phyloP scores from a whole-genome alignment of 1,284 basidiomycete genomes.

The Heterobasidion parviporum region DNA sequence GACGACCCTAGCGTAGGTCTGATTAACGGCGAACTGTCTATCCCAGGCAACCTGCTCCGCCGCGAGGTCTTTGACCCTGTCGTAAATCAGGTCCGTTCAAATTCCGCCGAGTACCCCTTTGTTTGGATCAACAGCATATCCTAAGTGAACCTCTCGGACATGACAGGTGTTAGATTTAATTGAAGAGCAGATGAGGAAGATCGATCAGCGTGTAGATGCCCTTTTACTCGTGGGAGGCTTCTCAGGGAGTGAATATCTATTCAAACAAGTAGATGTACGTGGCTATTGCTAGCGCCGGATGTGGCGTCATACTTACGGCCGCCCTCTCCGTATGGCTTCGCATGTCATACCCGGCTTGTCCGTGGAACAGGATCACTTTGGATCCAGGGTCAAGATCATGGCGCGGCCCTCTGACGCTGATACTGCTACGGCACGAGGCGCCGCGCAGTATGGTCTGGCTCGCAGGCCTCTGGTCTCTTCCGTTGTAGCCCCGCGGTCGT shows the following conservation, averaged over 20 bases:
- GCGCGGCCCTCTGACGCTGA: constrained; percentile 75
- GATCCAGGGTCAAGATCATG: constrained; percentile 57
- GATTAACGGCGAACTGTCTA: constrained; percentile 70
- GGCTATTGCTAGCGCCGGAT: background rate
- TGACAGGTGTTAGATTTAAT: constrained; percentile 64
- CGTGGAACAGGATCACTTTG: constrained; percentile 47
- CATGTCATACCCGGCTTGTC: background rate
- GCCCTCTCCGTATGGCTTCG: background rate
- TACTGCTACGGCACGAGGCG: constrained; percentile 75
- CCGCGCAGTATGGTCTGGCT: constrained; percentile 76
- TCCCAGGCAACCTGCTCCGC: constrained; percentile 68
- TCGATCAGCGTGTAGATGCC: constrained; percentile 64
- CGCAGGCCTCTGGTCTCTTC: constrained; percentile 65
- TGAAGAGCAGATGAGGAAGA: constrained; percentile 58
- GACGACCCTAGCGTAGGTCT: constrained; percentile 68
- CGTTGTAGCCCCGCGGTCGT: constrained; percentile 70
- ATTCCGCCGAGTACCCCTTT: background rate
- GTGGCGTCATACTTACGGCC: background rate
- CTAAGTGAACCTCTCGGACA: constrained; percentile 1
- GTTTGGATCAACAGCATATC: background rate
- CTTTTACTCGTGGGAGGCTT: constrained; percentile 81
- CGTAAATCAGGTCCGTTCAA: constrained; percentile 49
- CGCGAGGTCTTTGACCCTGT: constrained; percentile 77
- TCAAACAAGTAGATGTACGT: constrained; percentile 58
- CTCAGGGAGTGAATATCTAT: constrained; percentile 74